Conservation (phyloP, 768 basidiomycete genomes). For the Pulveroboletus sp. region DNA sequence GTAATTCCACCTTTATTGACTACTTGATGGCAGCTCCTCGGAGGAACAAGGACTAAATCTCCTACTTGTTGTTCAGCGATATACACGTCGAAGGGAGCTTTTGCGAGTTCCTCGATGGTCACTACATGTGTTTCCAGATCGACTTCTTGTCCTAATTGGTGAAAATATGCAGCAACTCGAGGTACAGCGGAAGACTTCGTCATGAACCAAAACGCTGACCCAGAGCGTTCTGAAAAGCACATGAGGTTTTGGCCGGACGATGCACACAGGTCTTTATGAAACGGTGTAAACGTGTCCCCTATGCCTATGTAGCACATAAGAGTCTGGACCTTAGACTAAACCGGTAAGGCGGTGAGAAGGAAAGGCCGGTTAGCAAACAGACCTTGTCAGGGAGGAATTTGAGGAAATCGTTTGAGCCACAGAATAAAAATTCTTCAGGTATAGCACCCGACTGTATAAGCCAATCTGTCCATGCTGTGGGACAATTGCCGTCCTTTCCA, state of each 20-base stretch:
- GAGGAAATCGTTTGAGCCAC: slow-evolving; percentile 53
- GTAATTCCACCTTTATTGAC: slow-evolving; percentile 78
- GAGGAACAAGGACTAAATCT: slow-evolving; percentile 77
- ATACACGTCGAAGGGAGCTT: slow-evolving; percentile 66
- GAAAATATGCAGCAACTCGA: slow-evolving; percentile 55
- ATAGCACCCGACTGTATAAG: slow-evolving; percentile 43
- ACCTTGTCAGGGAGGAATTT: slow-evolving; percentile 51
- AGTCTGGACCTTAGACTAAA: slow-evolving; percentile 62
- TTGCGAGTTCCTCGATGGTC: slow-evolving; percentile 55
- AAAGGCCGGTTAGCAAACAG: slow-evolving; percentile 14
- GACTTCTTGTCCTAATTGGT: slow-evolving; percentile 38
- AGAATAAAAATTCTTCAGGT: slow-evolving; percentile 49
- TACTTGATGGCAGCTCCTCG: slow-evolving; percentile 79
- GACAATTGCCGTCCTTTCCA: slow-evolving; percentile 75
- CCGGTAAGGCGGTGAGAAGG: slow-evolving; percentile 1
- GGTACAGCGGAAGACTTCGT: slow-evolving; percentile 57
- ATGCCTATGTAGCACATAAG: slow-evolving; percentile 83
- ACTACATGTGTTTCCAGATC: slow-evolving; percentile 72
- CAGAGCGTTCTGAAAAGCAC: slow-evolving; percentile 70
- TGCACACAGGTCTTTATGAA: slow-evolving; percentile 80
- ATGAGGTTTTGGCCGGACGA: slow-evolving; percentile 85
- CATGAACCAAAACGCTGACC: slow-evolving; percentile 86
- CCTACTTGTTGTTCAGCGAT: slow-evolving; percentile 70
- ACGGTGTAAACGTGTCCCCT: slow-evolving; percentile 79
- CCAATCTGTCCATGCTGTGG: slow-evolving; percentile 60